Conservation (phyloP, 2,329 filamentous ascomycete species). For the Sarocladiaceae sp. region DNA sequence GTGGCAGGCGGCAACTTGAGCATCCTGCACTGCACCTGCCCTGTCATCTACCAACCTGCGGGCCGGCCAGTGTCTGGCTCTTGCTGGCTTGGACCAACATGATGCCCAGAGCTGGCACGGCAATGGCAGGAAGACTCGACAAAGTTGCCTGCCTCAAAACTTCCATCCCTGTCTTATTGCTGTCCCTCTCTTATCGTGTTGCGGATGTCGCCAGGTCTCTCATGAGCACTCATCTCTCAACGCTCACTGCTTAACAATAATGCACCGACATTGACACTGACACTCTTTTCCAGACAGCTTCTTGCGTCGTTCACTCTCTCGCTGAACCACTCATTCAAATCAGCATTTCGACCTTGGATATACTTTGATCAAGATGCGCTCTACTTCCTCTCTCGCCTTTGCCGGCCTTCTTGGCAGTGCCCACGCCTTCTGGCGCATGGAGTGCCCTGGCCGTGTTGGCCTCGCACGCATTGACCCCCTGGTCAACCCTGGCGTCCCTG, state of each 20-base stretch:
- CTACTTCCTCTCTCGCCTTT: slow-evolving; percentile 20
- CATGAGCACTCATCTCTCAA: not conserved
- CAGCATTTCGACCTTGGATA: slow-evolving; percentile 19
- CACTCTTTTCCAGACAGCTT: slow-evolving; percentile 24
- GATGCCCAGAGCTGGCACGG: too few species aligned
- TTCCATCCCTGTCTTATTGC: too few species aligned
- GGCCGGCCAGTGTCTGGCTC: too few species aligned
- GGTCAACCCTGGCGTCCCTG: slow-evolving; percentile 52
- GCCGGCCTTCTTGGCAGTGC: slow-evolving; percentile 32
- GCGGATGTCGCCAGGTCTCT: too few species aligned
- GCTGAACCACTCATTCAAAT: not conserved
- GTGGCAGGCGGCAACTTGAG: not conserved
- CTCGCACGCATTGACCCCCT: slow-evolving; percentile 73
- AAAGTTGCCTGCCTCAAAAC: too few species aligned
- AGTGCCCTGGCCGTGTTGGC: slow-evolving; percentile 66
- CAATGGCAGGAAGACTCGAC: too few species aligned
- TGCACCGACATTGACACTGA: slow-evolving; percentile 12
- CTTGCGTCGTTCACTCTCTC: slow-evolving; percentile 28
- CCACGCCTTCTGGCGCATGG: slow-evolving; percentile 83
- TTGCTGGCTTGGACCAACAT: too few species aligned
- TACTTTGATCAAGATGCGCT: slow-evolving; percentile 25
- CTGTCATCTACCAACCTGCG: too few species aligned
- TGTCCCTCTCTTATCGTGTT: too few species aligned
- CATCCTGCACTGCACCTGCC: too few species aligned
- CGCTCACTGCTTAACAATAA: too few species aligned